Conservation (phyloP, 208 protist species). For the Leishmania lainsoni region DNA sequence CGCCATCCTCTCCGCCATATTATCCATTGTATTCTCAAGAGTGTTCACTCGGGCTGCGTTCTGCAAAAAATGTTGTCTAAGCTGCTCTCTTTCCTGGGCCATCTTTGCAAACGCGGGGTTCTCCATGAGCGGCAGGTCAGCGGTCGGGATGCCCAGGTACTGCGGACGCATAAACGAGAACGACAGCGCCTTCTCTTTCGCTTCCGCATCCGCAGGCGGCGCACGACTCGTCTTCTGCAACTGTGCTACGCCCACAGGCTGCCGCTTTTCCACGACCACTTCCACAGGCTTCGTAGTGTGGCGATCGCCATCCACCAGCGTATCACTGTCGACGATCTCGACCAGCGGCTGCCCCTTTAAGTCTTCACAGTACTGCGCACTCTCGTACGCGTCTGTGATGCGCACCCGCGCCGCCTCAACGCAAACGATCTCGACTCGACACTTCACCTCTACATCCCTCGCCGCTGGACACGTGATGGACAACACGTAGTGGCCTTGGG, state of each 20-base stretch:
- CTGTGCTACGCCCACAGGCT: slow-evolving; percentile 9
- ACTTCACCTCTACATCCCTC: slow-evolving; percentile 41
- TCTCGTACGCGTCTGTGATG: slow-evolving; percentile 63
- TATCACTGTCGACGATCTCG: slow-evolving; percentile 9
- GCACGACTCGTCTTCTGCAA: neutral
- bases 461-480: slow-evolving; percentile 61
- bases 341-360: slow-evolving; percentile 12
- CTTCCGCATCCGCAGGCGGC: neutral
- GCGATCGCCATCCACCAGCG: slow-evolving; percentile 15
- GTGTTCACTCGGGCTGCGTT: slow-evolving; percentile 49
- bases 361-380: slow-evolving; percentile 35
- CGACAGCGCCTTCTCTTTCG: slow-evolving; percentile 17
- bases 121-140: slow-evolving; percentile 41
- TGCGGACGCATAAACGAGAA: slow-evolving; percentile 46
- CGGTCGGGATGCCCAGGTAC: slow-evolving; percentile 52
- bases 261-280: neutral
- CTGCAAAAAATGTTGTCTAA: slow-evolving; percentile 50
- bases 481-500: slow-evolving; percentile 61
- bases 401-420: slow-evolving; percentile 64
- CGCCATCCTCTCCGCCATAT: slow-evolving; percentile 50
- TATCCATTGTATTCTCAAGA: slow-evolving; percentile 41
- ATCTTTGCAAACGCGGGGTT: slow-evolving; percentile 37
- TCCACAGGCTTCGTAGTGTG: slow-evolving; percentile 11
- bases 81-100: slow-evolving; percentile 44
- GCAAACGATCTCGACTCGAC: slow-evolving; percentile 68